phyloP scores from a whole-genome alignment of 345 rosid genomes.

The Acer saccharum region DNA sequence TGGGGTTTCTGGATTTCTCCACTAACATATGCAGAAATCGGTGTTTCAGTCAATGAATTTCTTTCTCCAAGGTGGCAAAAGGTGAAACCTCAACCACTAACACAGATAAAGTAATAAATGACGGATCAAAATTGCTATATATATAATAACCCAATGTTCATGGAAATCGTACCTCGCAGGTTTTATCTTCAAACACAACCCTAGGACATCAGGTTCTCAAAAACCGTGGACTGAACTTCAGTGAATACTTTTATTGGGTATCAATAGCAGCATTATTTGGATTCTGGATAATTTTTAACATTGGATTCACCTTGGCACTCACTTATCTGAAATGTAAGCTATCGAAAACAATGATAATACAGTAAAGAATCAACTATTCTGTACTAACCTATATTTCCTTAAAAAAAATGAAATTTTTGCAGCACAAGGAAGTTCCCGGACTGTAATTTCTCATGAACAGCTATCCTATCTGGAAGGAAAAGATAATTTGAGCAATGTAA shows the following conservation, averaged over 20 bases:
- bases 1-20: slow-evolving; percentile 64
- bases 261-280: slow-evolving; percentile 43
- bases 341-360: background rate
- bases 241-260: slow-evolving; percentile 38
- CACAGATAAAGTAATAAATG: background rate
- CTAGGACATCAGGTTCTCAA: slow-evolving; percentile 34
- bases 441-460: slow-evolving; percentile 29
- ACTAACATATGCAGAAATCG: slow-evolving; percentile 49
- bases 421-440: slow-evolving; percentile 37
- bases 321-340: slow-evolving; percentile 32
- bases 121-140: no score
- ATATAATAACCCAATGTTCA: background rate
- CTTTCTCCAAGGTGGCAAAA: slow-evolving; percentile 53
- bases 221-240: slow-evolving; percentile 36
- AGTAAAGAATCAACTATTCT: background rate
- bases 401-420: slow-evolving; percentile 14
- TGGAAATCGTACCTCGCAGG: slow-evolving; percentile 28
- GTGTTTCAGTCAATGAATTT: slow-evolving; percentile 45
- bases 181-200: slow-evolving; percentile 33
- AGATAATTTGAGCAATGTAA: background rate
- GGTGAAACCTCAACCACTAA: slow-evolving; percentile 29
- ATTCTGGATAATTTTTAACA: slow-evolving; percentile 41
- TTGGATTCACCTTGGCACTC: slow-evolving; percentile 41
- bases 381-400: slow-evolving; percentile 3
- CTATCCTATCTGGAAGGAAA: slow-evolving; percentile 17